A percentile compares a stretch with the other conserved stretches of the same genome.
These are phyloP conservation scores for Tolypocladium endophyticum DNA, from an alignment of 2,329 filamentous ascomycete genomes.

Conservation along the genomic window DNA sequence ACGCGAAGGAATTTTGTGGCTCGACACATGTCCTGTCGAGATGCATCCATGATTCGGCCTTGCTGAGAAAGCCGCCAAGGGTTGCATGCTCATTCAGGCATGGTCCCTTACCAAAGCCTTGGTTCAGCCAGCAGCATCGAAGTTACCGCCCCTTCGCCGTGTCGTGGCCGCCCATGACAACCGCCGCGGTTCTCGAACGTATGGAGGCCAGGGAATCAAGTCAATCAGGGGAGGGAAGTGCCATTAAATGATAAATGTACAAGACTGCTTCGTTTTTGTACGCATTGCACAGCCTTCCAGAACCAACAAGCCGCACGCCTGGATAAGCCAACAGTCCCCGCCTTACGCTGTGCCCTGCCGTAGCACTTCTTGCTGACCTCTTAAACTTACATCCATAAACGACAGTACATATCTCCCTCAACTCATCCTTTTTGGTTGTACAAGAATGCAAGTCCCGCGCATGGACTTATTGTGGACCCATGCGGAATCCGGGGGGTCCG, in stretches of 20 bases:
- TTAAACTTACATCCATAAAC: background rate
- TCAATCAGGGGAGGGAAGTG: conserved; percentile 2
- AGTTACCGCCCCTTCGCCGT: background rate
- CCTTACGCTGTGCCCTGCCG: background rate
- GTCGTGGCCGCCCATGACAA: background rate
- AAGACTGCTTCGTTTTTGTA: conserved; percentile 1
- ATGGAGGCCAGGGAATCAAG: background rate
- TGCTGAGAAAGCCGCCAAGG: too few relatives aligned
- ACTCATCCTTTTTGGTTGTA: background rate
- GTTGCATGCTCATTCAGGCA: background rate
- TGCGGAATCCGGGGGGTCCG: conserved; percentile 23
- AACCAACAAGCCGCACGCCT: background rate
- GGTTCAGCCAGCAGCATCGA: background rate
- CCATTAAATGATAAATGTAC: conserved; percentile 7
- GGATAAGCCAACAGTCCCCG: background rate
- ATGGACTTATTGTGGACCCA: conserved; percentile 19
- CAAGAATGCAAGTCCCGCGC: background rate
- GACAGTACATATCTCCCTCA: background rate
- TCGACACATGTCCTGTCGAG: background rate
- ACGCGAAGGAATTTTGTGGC: background rate
- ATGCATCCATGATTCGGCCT: background rate
- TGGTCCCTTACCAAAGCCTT: background rate
- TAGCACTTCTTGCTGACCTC: background rate
- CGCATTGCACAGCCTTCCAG: background rate
- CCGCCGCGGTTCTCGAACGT: background rate